Percentiles rank a stretch among this genome's conserved stretches.
Conservation (phyloP, 108 stramenopile species). For the Fragilariopsis cylindrus region DNA sequence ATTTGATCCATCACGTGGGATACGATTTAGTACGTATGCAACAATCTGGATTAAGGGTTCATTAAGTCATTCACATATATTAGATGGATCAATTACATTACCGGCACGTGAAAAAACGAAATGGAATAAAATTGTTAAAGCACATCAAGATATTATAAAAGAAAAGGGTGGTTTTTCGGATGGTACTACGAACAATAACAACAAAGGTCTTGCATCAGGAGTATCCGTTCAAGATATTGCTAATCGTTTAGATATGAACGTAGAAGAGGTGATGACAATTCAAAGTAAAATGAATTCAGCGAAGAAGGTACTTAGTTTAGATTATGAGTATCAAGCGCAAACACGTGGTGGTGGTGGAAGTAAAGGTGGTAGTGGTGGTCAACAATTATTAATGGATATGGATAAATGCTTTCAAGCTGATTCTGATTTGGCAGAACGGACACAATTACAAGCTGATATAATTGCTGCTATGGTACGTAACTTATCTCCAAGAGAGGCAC, state of each 20-base stretch:
- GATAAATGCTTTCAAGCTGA: constrained; percentile 40
- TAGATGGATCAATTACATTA: constrained; percentile 56
- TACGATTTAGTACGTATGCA: constrained; percentile 94
- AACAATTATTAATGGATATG: constrained; percentile 15
- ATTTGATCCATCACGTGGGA: constrained; percentile 87
- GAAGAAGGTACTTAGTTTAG: constrained; percentile 65
- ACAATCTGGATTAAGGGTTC: constrained; percentile 98
- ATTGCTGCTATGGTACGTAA: constrained; percentile 69
- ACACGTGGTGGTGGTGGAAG: constrained; percentile 48
- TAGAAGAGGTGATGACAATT: constrained; percentile 43
- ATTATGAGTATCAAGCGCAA: constrained; percentile 61
- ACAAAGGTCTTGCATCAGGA: constrained; percentile 22
- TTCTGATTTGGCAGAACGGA: constrained; percentile 65
- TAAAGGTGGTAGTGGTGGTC: constrained; percentile 7
- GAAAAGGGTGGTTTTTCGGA: constrained; percentile 33
- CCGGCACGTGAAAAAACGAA: constrained; percentile 67
- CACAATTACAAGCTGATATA: constrained; percentile 75
- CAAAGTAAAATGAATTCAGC: constrained; percentile 63
- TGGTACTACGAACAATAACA: constrained; percentile 20
- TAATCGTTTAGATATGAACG: constrained; percentile 43
- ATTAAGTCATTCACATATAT: constrained; percentile 54
- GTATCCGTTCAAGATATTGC: constrained; percentile 54
- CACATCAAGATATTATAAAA: constrained; percentile 43
- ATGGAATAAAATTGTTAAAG: constrained; percentile 67
- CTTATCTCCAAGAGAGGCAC: constrained; percentile 62